A percentile compares a stretch with the other conserved stretches of the same genome.
Evolutionary conservation across 2,329 filamentous ascomycete species (phyloP).

Genomic region (Cytospora paraplurivora): DNA sequence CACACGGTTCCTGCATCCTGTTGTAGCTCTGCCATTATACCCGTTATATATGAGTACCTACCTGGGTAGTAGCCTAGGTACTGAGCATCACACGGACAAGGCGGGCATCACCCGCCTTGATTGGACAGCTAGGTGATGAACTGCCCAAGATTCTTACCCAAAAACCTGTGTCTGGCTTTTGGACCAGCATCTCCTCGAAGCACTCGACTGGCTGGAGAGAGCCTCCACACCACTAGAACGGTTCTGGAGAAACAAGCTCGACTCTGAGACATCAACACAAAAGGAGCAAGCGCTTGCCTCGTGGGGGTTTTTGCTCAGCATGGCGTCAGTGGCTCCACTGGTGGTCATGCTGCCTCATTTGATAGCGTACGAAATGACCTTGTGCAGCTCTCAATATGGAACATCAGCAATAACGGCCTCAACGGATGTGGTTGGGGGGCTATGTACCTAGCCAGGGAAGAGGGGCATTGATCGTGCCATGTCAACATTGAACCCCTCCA

Average conservation of each 20-base stretch:
- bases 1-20: slow-evolving; percentile 19
- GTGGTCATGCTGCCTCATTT: slow-evolving; percentile 9
- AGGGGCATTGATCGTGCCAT: not conserved
- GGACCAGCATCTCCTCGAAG: not conserved
- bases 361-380: not conserved
- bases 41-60: not conserved
- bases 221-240: not conserved
- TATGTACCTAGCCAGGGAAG: not conserved
- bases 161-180: too few species aligned
- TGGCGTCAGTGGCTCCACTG: slow-evolving; percentile 19
- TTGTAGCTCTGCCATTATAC: slow-evolving; percentile 4
- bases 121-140: too few species aligned
- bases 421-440: not conserved
- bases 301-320: not conserved
- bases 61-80: too few species aligned
- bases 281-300: not conserved
- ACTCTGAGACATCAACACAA: not conserved
- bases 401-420: not conserved
- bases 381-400: not conserved
- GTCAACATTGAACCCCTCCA: not conserved
- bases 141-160: too few species aligned
- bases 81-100: too few species aligned
- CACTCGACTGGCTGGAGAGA: not conserved
- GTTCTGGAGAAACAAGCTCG: not conserved
- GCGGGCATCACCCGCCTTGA: too few species aligned